A percentile compares a stretch with the other conserved stretches of the same genome.
phyloP scores from a whole-genome alignment of 345 rosid species.

The Ailanthus altissimus region DNA sequence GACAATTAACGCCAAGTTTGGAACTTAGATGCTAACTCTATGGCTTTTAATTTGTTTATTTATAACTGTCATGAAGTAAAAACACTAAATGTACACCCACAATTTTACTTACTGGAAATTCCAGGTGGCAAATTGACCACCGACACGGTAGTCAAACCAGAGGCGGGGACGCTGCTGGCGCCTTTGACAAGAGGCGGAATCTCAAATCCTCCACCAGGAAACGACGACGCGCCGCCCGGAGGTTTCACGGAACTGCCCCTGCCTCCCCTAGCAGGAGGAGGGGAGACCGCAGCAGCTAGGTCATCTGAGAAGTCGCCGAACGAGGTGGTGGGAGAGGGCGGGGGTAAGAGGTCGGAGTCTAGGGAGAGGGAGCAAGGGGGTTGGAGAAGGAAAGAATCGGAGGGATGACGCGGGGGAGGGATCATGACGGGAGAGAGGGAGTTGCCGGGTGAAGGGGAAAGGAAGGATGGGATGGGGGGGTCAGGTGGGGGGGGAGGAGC shows the following conservation, averaged over 20 bases:
- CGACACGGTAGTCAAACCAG: slow-evolving; percentile 68
- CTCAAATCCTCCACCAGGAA: slow-evolving; percentile 21
- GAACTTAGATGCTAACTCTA: no score
- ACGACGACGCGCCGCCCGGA: slow-evolving; percentile 19
- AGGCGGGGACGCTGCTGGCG: slow-evolving; percentile 69
- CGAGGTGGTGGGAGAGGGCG: slow-evolving; percentile 21
- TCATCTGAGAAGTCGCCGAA: slow-evolving; percentile 33
- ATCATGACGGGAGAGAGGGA: slow-evolving; percentile 86
- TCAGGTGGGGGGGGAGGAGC: slow-evolving; percentile 39
- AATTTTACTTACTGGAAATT: slow-evolving; percentile 43
- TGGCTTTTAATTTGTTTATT: no score
- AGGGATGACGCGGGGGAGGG: slow-evolving; percentile 78
- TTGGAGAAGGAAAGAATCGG: slow-evolving; percentile 44
- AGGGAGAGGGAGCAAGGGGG: slow-evolving; percentile 23
- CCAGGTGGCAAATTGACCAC: slow-evolving; percentile 63
- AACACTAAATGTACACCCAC: no score
- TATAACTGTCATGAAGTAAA: no score
- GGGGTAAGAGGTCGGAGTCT: not conserved
- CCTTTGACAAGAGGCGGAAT: slow-evolving; percentile 27
- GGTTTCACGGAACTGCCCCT: slow-evolving; percentile 40
- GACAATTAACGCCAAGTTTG: no score
- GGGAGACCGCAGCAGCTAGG: slow-evolving; percentile 30
- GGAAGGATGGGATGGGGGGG: slow-evolving; percentile 35
- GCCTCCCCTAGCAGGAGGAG: slow-evolving; percentile 36
- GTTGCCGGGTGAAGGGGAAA: slow-evolving; percentile 57